Conservation (phyloP, 306 rosid species). For the Biancaea sappan region DNA sequence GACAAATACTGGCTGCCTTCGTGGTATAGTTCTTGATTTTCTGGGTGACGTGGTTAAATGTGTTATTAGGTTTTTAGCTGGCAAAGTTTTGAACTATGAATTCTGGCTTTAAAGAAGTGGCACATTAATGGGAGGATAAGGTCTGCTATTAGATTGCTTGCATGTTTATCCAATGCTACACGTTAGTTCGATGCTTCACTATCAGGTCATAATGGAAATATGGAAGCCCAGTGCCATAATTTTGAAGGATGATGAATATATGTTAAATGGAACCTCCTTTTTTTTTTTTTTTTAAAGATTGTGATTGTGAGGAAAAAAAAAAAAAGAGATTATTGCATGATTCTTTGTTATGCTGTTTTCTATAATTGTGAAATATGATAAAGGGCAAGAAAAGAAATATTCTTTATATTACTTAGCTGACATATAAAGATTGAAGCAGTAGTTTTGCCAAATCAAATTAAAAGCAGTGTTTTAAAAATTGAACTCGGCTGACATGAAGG, state of each 20-base stretch:
- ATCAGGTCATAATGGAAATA: background rate
- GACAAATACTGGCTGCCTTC: background rate
- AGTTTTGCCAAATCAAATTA: background rate
- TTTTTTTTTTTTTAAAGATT: background rate
- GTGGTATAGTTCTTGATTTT: background rate
- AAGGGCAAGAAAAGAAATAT: background rate
- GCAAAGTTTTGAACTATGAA: background rate
- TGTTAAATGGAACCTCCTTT: no score
- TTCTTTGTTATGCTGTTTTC: background rate
- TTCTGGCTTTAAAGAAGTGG: background rate
- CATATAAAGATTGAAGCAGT: background rate
- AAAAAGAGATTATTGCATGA: background rate
- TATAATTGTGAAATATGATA: background rate
- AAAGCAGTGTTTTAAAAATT: background rate
- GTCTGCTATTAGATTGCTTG: background rate
- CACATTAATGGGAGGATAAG: background rate
- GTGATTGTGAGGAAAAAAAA: no score
- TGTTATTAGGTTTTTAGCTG: slow-evolving; percentile 1
- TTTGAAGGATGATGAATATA: background rate
- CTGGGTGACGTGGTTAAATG: background rate
- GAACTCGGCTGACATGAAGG: background rate
- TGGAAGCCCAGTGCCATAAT: background rate
- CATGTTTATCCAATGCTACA: background rate
- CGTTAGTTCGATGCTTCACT: slow-evolving; percentile 6
- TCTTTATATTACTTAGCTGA: background rate